Evolutionary conservation across 2,329 filamentous ascomycete species (phyloP), one percentile per base, ranked within the genome.

Genomic region (Chaetoscypha palmicola): DNA sequence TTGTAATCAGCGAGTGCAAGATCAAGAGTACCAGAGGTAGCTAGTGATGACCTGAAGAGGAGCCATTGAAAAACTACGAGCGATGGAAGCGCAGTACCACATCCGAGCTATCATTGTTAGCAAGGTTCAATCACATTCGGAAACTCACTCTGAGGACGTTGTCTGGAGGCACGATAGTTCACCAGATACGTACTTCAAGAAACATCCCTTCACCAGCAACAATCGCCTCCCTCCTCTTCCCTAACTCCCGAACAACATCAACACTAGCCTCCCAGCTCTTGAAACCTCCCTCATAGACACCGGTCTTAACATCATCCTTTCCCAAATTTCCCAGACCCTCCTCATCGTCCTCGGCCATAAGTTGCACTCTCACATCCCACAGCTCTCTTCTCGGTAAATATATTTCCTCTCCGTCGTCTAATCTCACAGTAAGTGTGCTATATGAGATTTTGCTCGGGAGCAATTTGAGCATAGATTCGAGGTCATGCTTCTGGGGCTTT

Each of bases 191-290:
- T 51, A 61, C 60, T 56, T 63, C 60, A 14, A 63, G 30, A 46
- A 60, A 39, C 30, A 47, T 57, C 17, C 50, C 44, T n/a, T 37
- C 31, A 30, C 32, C 21, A n/a, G 24, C 37, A 17, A 50, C 17
- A 19, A 48, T 17, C 14, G 44, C 38, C 3, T 42, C 39, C 41
- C 41, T 53, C 34, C 52, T 50, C 32, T 39, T 40, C 30, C 48
- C 35, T 37, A 30, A 58, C 16, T 83, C 77, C 59, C 80, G 85
- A 39, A 86, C 83, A 14, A 92, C 70, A 61, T 92, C 86, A 41
- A 89, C 71, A 47, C 83, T 87, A 65, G 86, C 90, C 67, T 92
- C 86, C 86, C 86, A 92, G 57, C 83, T 90, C 68, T 92, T 92
- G 68, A 91, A 89, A 19, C 86, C 86, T 45, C 86, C 86, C 66